Percentiles rank a stretch among this genome's conserved stretches.
phyloP scores from a whole-genome alignment of 495 filamentous ascomycete species.

The Aspergillus baeticus region DNA sequence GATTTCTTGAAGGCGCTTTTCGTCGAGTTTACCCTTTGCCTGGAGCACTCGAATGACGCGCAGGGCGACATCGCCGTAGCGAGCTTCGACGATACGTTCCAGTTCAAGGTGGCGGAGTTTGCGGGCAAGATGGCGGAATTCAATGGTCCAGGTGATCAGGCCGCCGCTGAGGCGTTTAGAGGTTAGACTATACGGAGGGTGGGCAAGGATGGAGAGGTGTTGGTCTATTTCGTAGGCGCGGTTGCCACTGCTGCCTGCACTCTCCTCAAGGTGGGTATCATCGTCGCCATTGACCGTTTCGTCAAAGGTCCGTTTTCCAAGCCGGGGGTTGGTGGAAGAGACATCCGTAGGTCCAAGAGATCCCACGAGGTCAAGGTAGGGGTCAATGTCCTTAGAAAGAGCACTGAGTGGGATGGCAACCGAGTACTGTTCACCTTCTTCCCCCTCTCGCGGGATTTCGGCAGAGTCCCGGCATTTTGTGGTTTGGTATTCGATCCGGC shows the following conservation, averaged over 20 bases:
- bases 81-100: slow-evolving; percentile 70
- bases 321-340: slow-evolving; percentile 22
- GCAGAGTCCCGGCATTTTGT: slow-evolving; percentile 62
- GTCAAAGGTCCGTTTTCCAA: slow-evolving; percentile 38
- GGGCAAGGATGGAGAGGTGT: slow-evolving; percentile 73
- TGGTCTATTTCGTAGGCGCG: slow-evolving; percentile 60
- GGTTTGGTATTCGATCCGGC: slow-evolving; percentile 64
- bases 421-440: slow-evolving; percentile 46
- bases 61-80: slow-evolving; percentile 71
- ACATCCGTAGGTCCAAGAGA: slow-evolving; percentile 37
- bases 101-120: slow-evolving; percentile 71
- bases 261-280: slow-evolving; percentile 4
- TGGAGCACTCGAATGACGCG: slow-evolving; percentile 79
- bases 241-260: slow-evolving; percentile 27
- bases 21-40: slow-evolving; percentile 85
- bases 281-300: slow-evolving; percentile 39
- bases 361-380: slow-evolving; percentile 37
- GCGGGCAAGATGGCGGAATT: slow-evolving; percentile 68
- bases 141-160: slow-evolving; percentile 72
- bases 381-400: slow-evolving; percentile 40
- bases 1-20: slow-evolving; percentile 74
- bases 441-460: slow-evolving; percentile 54
- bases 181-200: slow-evolving; percentile 66
- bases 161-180: slow-evolving; percentile 48
- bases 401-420: slow-evolving; percentile 34